phyloP scores from a whole-genome alignment of 768 basidiomycete genomes.

The Favolaschia claudopus region DNA sequence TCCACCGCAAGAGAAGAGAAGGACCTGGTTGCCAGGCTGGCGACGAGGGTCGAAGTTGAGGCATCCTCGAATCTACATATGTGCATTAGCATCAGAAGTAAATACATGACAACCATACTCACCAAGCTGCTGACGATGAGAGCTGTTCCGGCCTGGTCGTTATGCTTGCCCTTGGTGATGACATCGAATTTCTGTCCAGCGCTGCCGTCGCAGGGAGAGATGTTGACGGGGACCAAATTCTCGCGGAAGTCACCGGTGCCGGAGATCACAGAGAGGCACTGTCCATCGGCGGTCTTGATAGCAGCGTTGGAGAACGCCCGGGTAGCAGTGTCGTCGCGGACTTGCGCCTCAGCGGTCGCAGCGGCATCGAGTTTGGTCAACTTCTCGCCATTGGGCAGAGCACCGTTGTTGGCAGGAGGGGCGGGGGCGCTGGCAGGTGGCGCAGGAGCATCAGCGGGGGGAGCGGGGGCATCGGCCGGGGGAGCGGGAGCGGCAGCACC shows the following conservation, averaged over 20 bases:
- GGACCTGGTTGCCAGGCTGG: slow-evolving; percentile 29
- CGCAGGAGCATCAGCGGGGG: background rate
- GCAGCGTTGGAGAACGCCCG: slow-evolving; percentile 26
- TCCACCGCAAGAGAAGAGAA: slow-evolving; percentile 35
- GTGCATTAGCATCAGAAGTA: background rate
- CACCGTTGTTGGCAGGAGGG: background rate
- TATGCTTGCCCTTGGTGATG: slow-evolving; percentile 30
- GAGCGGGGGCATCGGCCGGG: slow-evolving; percentile 1
- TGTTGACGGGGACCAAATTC: slow-evolving; percentile 29
- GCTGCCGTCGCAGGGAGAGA: slow-evolving; percentile 24
- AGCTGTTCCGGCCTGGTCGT: slow-evolving; percentile 27
- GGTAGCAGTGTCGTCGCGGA: slow-evolving; percentile 32
- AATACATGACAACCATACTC: background rate
- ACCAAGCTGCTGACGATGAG: slow-evolving; percentile 30
- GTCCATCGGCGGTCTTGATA: slow-evolving; percentile 28
- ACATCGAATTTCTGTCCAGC: slow-evolving; percentile 31
- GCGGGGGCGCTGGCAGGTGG: slow-evolving; percentile 1
- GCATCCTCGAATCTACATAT: slow-evolving; percentile 29
- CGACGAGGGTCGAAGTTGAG: slow-evolving; percentile 33
- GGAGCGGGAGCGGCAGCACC: background rate
- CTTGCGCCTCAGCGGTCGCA: slow-evolving; percentile 27
- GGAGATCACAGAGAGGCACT: slow-evolving; percentile 27
- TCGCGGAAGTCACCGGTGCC: slow-evolving; percentile 30
- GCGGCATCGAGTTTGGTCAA: slow-evolving; percentile 17
- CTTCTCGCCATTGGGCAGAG: too few relatives aligned